Conservation (phyloP, 2,329 filamentous ascomycete species). For the Colletotrichum incanum region DNA sequence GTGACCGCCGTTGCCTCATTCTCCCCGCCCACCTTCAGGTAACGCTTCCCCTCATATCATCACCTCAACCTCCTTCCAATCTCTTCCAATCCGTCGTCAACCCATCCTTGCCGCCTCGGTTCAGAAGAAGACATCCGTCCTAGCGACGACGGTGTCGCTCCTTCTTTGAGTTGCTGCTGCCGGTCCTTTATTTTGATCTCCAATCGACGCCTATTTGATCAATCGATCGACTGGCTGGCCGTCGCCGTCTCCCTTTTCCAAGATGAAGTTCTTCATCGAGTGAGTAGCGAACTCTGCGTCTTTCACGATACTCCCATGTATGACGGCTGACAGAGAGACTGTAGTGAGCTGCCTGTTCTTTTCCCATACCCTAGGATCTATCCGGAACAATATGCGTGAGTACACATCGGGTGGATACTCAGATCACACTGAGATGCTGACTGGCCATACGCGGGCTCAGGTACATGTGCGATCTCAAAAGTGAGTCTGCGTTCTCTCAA, state of each 20-base stretch:
- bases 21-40: background rate
- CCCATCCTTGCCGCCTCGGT: background rate
- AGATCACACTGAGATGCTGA: conserved; percentile 21
- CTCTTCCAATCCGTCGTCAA: background rate
- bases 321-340: conserved; percentile 4
- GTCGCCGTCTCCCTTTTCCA: conserved; percentile 3
- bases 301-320: background rate
- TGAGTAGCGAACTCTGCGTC: conserved; percentile 13
- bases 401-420: conserved; percentile 41
- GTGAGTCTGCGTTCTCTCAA: conserved; percentile 50
- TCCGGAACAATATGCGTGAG: conserved; percentile 72
- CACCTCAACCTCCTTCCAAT: background rate
- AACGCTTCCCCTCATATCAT: background rate
- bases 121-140: background rate
- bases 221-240: background rate
- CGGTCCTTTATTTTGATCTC: background rate
- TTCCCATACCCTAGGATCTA: conserved; percentile 74
- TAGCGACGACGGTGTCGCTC: background rate
- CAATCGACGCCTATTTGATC: background rate
- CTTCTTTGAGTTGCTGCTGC: background rate
- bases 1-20: conserved; percentile 5
- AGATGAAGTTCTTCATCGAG: conserved; percentile 45
- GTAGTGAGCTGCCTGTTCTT: conserved; percentile 69
- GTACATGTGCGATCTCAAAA: conserved; percentile 73
- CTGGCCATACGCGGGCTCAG: conserved; percentile 48